Percentiles rank a stretch among this genome's conserved stretches.
These are phyloP conservation scores for Cryptococcus neoformans DNA, from an alignment of 1,284 basidiomycete genomes.

Conservation along the genomic window DNA sequence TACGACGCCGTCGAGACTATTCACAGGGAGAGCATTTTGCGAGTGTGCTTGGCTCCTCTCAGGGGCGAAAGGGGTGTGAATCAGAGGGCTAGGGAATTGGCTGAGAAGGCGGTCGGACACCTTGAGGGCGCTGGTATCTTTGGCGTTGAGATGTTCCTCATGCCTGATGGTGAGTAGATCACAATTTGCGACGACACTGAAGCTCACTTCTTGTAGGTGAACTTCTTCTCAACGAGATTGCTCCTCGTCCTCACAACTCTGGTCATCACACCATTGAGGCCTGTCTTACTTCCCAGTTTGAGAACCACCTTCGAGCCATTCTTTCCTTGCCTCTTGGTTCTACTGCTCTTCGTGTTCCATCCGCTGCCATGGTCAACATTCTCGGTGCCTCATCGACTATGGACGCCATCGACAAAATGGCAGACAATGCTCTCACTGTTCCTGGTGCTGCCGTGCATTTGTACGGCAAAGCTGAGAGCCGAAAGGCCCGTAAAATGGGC, in stretches of 20 bases:
- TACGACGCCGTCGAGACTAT: conserved; percentile 96
- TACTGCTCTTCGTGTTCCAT: conserved; percentile 81
- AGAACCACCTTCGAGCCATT: conserved; percentile 97
- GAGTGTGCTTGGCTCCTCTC: conserved; percentile 81
- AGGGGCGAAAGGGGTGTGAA: conserved; percentile 58
- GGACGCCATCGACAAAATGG: conserved; percentile 55
- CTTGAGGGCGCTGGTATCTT: conserved; percentile 92
- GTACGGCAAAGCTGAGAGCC: conserved; percentile 88
- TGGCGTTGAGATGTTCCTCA: conserved; percentile 97
- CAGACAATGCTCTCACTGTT: conserved; percentile 59
- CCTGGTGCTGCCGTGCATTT: conserved; percentile 83
- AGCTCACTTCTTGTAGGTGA: conserved; percentile 54
- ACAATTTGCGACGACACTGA: background rate
- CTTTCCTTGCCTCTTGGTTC: conserved; percentile 86
- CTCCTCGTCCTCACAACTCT: conserved; percentile 98
- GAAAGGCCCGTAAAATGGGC: conserved; percentile 95
- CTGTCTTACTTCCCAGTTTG: conserved; percentile 93
- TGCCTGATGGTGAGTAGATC: conserved; percentile 66
- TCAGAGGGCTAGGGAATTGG: conserved; percentile 65
- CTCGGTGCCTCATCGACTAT: conserved; percentile 72
- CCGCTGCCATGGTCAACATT: conserved; percentile 92
- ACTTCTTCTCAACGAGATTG: conserved; percentile 93
- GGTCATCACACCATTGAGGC: conserved; percentile 99
- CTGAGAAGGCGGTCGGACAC: conserved; percentile 76
- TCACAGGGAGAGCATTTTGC: conserved; percentile 91